phyloP scores from a whole-genome alignment of 495 filamentous ascomycete species.

The Apiosordaria backusii region DNA sequence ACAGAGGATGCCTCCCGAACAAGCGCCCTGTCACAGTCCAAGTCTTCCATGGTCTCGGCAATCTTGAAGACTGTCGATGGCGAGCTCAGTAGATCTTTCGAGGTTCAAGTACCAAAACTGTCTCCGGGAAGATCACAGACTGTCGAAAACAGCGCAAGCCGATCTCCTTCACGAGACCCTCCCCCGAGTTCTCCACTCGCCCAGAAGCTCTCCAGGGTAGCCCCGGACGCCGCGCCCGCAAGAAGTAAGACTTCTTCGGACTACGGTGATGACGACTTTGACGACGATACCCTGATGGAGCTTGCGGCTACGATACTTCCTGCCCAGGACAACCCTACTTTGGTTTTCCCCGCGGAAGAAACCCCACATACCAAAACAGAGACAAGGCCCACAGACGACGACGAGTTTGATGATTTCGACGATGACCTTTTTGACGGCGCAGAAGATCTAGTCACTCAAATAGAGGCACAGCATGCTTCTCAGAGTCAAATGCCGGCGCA shows the following conservation, averaged over 20 bases:
- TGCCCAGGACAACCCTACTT: slow-evolving; percentile 46
- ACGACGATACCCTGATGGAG: slow-evolving; percentile 51
- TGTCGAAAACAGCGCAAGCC: slow-evolving; percentile 13
- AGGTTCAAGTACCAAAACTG: neutral
- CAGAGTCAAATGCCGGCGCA: slow-evolving; percentile 7
- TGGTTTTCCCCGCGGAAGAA: slow-evolving; percentile 34
- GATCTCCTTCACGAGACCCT: slow-evolving; percentile 31
- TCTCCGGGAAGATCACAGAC: neutral
- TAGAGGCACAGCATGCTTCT: slow-evolving; percentile 29
- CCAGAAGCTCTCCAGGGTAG: slow-evolving; percentile 18
- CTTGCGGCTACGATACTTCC: slow-evolving; percentile 41
- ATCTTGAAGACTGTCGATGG: slow-evolving; percentile 43
- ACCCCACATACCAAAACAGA: slow-evolving; percentile 37
- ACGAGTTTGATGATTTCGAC: slow-evolving; percentile 57
- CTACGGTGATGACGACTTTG: slow-evolving; percentile 49
- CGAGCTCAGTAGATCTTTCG: slow-evolving; percentile 33
- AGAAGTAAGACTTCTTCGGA: slow-evolving; percentile 38
- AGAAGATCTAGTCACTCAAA: slow-evolving; percentile 55
- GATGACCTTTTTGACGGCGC: slow-evolving; percentile 60
- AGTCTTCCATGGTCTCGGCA: slow-evolving; percentile 48
- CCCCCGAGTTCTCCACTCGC: slow-evolving; percentile 12
- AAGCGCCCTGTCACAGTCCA: slow-evolving; percentile 36
- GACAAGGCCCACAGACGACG: slow-evolving; percentile 15
- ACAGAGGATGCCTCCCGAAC: slow-evolving; percentile 17
- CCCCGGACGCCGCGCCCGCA: neutral